A percentile compares a stretch with the other conserved stretches of the same genome.
These are phyloP conservation scores for Clonostachys rosea DNA, from an alignment of 2,329 filamentous ascomycete genomes.

Conservation along the genomic window DNA sequence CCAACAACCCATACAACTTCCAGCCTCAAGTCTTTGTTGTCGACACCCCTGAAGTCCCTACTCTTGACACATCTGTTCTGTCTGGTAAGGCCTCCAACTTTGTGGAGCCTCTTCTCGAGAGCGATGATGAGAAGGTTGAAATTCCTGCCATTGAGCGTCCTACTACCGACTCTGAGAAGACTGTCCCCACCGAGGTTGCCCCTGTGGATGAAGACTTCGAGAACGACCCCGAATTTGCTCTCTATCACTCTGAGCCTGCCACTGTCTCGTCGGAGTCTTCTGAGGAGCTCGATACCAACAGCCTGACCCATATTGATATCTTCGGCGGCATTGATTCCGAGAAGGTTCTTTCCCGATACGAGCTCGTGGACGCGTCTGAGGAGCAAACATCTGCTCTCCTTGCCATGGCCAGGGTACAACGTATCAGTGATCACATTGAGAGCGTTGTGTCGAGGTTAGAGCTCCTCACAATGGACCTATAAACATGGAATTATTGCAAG, in stretches of 20 bases:
- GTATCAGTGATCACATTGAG: conserved; percentile 33
- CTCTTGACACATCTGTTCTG: conserved; percentile 57
- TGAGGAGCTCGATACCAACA: conserved; percentile 34
- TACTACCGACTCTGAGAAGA: conserved; percentile 22
- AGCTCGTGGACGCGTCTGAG: conserved; percentile 57
- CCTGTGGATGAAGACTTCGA: conserved; percentile 53
- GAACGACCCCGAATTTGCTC: conserved; percentile 55
- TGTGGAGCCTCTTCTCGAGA: conserved; percentile 31
- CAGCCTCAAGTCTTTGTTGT: conserved; percentile 73
- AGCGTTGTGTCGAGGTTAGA: conserved; percentile 28
- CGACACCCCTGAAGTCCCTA: conserved; percentile 64
- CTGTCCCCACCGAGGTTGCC: conserved; percentile 16
- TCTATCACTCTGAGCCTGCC: conserved; percentile 44
- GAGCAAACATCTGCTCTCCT: conserved; percentile 37
- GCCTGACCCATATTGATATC: conserved; percentile 30
- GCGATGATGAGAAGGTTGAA: conserved; percentile 52
- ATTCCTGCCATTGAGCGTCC: conserved; percentile 47
- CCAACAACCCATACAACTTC: conserved; percentile 50
- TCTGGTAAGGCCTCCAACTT: conserved; percentile 65
- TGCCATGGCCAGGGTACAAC: conserved; percentile 44
- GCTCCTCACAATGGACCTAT: conserved; percentile 26
- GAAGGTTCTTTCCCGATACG: conserved; percentile 58
- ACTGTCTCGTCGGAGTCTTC: conserved; percentile 12
- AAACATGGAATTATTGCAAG: background rate
- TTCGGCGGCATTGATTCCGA: conserved; percentile 55